Base-by-base conservation (phyloP, 2,329 filamentous ascomycete species). In the Mariannaea sp. region DNA sequence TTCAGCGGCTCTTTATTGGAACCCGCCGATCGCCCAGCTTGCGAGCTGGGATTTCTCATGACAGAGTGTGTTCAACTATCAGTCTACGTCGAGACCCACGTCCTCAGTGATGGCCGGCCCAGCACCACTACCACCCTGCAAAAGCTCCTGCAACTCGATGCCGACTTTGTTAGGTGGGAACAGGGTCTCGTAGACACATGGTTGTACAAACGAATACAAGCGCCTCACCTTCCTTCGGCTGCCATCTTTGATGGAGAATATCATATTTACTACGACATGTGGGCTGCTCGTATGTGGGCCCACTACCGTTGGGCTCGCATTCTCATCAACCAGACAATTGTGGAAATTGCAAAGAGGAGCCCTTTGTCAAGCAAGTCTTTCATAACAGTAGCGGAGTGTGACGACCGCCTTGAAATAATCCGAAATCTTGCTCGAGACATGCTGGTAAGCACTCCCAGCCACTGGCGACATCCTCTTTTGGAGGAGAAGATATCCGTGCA, bases 241-340 rank as follows among this genome's bases (percentile, higher is more conserved):
- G 75, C 75, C 9, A 73, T 81, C 46, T 84, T 82, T 55, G 73
- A 76, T 14, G 75, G 77, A 10, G 72, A 75, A 48, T 85, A 82
- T 61, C 82, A 86, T 63, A 65, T 75, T 17, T 86, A 86, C 60
- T 67, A 68, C 13, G 77, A 80, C 56, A 76, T 83, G 49, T 83
- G 78, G 74, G 70, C 76, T 14, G 80, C 78, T 7, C 75, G 79
- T 19, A 74, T 81, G 33, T 86, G 80, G 80, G 82, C 81, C 54
- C 78, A 85, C 58, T 84, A 80, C 59, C 80, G 84, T 19, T 84
- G 81, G 75, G 75, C 76, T 6, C 78, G 81, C n/a, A 78, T 84
- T 19, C 67, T 85, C 8, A 64, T 77, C 13, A 79, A 76, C 62
- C 76, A 83, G 55, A 72, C 75, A 35, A 75, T 86, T 10, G 66